Conservation (phyloP, 2,329 filamentous ascomycete genomes). For the Rutstroemia sp. region DNA sequence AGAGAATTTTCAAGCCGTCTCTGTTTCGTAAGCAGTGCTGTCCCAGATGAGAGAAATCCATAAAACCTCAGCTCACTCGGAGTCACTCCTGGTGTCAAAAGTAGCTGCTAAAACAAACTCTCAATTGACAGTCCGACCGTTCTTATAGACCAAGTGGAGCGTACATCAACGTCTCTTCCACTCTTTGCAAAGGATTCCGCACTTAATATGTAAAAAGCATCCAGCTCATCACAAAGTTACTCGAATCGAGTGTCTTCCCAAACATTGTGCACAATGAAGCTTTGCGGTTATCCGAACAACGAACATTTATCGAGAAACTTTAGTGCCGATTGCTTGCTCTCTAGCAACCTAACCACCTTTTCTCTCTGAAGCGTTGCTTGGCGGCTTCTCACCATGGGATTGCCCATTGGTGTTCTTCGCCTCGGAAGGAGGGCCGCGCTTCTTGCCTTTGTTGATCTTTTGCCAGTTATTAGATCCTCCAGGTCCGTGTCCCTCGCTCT, state of each 20-base stretch:
- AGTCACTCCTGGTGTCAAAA: conserved; percentile 1
- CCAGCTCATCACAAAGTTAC: too few species aligned
- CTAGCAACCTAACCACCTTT: conserved; percentile 46
- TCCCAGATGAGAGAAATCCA: conserved; percentile 9
- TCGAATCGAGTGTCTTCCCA: too few species aligned
- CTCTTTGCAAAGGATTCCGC: not conserved
- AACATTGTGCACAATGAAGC: too few species aligned
- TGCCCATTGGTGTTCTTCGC: conserved; percentile 39
- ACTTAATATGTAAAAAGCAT: too few species aligned
- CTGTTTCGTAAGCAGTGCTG: conserved; percentile 4
- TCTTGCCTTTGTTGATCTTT: conserved; percentile 44
- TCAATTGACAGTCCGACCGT: not conserved
- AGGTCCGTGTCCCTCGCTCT: conserved; percentile 42
- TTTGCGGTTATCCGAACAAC: too few species aligned
- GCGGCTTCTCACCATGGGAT: conserved; percentile 44
- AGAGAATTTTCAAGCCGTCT: conserved; percentile 7
- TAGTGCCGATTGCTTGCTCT: too few species aligned
- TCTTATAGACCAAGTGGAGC: not conserved
- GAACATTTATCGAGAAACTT: too few species aligned
- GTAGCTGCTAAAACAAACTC: conserved; percentile 7
- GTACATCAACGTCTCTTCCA: not conserved
- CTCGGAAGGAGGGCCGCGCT: conserved; percentile 38
- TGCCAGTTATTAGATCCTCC: conserved; percentile 43
- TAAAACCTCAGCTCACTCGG: conserved; percentile 2
- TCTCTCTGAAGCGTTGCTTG: conserved; percentile 52